phyloP scores from a whole-genome alignment of 768 basidiomycete species.

The Collybia sordida region DNA sequence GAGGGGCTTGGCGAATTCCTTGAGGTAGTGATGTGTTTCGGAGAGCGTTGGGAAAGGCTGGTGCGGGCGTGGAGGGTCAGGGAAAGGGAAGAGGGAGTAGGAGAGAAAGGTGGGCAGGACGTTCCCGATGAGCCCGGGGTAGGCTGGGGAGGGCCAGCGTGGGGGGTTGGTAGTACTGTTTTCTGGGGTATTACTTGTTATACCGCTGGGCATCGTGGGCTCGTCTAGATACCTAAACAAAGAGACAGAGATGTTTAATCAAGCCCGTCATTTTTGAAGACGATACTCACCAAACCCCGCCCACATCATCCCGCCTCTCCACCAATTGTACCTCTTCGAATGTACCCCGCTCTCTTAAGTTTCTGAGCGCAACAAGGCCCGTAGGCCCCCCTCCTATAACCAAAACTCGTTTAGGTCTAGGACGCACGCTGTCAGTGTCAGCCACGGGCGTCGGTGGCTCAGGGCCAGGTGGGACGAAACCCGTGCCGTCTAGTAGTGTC shows the following conservation, averaged over 20 bases:
- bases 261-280: not conserved
- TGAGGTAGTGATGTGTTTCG: constrained; percentile 38
- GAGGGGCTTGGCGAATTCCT: constrained; percentile 31
- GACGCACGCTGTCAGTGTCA: too few relatives aligned
- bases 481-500: too few relatives aligned
- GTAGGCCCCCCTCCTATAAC: constrained; percentile 48
- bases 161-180: constrained; percentile 10
- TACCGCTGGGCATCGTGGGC: not conserved
- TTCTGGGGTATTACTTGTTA: not conserved
- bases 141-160: constrained; percentile 48
- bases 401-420: constrained; percentile 33
- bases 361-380: constrained; percentile 50
- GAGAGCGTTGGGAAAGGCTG: constrained; percentile 41
- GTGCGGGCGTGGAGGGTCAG: constrained; percentile 23
- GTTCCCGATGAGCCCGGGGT: constrained; percentile 48
- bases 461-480: too few relatives aligned
- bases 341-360: constrained; percentile 37
- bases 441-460: too few relatives aligned
- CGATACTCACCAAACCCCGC: constrained; percentile 45
- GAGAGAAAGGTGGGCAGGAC: constrained; percentile 45
- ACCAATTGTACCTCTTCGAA: constrained; percentile 45
- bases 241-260: not conserved
- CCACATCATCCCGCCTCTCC: constrained; percentile 47
- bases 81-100: constrained; percentile 36
- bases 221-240: constrained; percentile 31